These are phyloP conservation scores for Taphrina flavorubra DNA, from an alignment of 1,139 yeast genomes.

Conservation along the genomic window DNA sequence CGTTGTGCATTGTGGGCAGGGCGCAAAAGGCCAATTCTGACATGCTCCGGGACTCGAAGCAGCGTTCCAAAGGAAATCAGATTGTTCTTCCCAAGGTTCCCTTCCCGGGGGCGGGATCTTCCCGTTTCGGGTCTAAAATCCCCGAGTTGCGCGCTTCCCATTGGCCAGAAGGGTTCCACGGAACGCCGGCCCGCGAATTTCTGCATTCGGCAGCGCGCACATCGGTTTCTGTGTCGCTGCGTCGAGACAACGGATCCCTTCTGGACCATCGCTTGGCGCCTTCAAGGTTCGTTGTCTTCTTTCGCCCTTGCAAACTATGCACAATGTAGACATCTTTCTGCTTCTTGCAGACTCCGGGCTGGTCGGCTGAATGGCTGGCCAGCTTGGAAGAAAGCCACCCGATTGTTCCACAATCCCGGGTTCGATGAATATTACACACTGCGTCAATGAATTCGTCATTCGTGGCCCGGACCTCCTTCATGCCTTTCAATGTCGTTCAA, in stretches of 20 bases:
- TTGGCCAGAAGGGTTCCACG: neutral
- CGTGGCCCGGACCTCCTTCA: slow-evolving; percentile 2
- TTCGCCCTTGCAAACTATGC: too few relatives aligned
- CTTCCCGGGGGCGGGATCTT: neutral
- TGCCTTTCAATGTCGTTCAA: neutral
- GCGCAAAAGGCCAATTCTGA: neutral
- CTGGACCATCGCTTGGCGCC: neutral
- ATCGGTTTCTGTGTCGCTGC: neutral
- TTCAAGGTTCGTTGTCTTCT: too few relatives aligned
- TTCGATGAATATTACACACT: neutral
- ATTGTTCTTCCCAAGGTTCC: too few relatives aligned
- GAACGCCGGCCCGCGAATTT: neutral
- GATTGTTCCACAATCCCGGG: neutral
- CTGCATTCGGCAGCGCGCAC: neutral
- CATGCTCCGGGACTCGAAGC: neutral
- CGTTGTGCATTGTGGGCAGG: neutral
- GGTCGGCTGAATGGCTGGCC: too few relatives aligned
- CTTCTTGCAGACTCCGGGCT: too few relatives aligned
- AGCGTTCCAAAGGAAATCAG: too few relatives aligned
- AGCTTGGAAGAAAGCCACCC: neutral
- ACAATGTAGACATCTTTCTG: too few relatives aligned
- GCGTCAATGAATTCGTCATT: neutral
- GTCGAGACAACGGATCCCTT: neutral
- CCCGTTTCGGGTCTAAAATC: neutral
- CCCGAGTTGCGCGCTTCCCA: neutral